Conservation (phyloP, 1,284 basidiomycete genomes). For the Ceratobasidium sp. region DNA sequence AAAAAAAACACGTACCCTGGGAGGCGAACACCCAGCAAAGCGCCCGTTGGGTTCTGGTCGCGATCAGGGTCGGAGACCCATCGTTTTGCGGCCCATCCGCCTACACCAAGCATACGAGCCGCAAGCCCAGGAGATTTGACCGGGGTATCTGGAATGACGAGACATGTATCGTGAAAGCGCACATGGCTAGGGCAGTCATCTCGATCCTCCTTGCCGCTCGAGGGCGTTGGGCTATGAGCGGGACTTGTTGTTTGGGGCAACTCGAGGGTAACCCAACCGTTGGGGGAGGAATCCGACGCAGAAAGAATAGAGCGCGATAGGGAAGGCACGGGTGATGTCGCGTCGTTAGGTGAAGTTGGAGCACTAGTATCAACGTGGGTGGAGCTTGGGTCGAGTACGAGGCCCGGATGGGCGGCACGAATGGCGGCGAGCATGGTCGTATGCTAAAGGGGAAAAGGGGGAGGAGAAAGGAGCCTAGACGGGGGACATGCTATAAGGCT, state of each 20-base stretch:
- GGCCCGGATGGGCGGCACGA: constrained; percentile 22
- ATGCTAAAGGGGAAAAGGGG: constrained; percentile 16
- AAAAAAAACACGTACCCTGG: constrained; percentile 40
- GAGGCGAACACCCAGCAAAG: constrained; percentile 37
- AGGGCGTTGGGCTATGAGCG: constrained; percentile 22
- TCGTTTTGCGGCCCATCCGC: constrained; percentile 36
- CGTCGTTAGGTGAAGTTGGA: constrained; percentile 35
- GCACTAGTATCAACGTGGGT: background rate
- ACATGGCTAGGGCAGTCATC: constrained; percentile 33
- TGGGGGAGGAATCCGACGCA: constrained; percentile 34
- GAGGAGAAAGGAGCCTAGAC: background rate
- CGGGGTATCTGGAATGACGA: constrained; percentile 33
- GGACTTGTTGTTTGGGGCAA: constrained; percentile 28
- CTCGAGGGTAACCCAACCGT: constrained; percentile 42
- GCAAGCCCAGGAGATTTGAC: constrained; percentile 38
- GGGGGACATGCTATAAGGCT: constrained; percentile 13
- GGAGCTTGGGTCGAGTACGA: constrained; percentile 9
- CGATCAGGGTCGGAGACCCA: constrained; percentile 40
- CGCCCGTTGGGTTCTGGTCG: constrained; percentile 32
- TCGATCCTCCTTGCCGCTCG: constrained; percentile 16
- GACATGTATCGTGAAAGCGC: constrained; percentile 34
- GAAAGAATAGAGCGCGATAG: constrained; percentile 42
- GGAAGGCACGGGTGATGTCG: constrained; percentile 34
- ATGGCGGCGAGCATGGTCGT: constrained; percentile 26
- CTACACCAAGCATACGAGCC: constrained; percentile 35